Base-by-base conservation (phyloP, 768 basidiomycete species). In the Serendipita sp. region DNA sequence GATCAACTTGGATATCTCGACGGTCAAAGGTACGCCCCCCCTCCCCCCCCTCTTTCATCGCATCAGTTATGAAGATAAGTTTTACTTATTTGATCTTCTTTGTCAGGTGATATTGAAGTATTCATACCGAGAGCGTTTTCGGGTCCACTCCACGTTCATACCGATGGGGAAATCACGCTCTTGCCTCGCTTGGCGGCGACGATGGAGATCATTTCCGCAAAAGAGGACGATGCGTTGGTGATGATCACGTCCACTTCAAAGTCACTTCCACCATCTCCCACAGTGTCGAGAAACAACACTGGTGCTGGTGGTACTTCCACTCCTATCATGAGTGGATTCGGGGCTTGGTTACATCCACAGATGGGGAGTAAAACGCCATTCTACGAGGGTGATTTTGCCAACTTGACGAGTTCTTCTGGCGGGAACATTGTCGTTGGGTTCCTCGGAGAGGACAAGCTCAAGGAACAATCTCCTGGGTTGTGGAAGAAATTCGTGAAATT, bases 61-160 rank as follows among this genome's bases (percentile, higher is more conserved):
- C 23, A 0, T 23, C 23, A 23, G 23, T 23, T 23, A 23, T 23
- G 23, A 23, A 23, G 23, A 23, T 23, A 23, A 23, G 23, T 0
- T 23, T 23, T 53, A 1, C 52, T 11, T 1, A 29, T 15, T 53
- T 53, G 23, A 15, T 11, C 16, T 23, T n/a, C 10, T 34, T 10
- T 60, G 27, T 23, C 55, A 60, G 55, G 55, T 60, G 55, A 60
- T 4, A 60, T 60, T 34, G 55, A 60, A 60, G 55, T 60, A 60
- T 60, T 60, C 33, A 31, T 60, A 3, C 55, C 55, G 10, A 23
- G 55, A n/a, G 34, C 18, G 34, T 60, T 60, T n/a, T 60, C 55
- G 1, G 55, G 55, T 27, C 55, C 55, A 16, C 34, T 60, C 23
- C 55, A 60, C n/a, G 33, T 60, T 10, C 55, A 60, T 34, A 60